Evolutionary conservation across 768 basidiomycete genomes (phyloP).

Genomic region (Baorangia bicolor): DNA sequence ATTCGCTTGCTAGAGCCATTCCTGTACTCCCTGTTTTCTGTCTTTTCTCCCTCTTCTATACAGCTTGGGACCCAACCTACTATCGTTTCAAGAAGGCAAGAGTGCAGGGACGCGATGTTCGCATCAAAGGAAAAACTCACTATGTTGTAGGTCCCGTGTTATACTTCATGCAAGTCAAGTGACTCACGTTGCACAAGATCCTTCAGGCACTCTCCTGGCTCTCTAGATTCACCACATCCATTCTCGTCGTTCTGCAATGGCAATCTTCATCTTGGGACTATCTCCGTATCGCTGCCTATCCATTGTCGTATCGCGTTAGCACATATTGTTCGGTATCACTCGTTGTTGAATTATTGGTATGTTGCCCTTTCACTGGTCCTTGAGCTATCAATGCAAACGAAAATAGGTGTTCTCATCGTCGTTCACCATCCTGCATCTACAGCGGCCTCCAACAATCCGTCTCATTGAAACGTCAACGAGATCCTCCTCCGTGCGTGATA

Average conservation of each 20-base stretch:
- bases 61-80: constrained; percentile 86
- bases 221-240: constrained; percentile 50
- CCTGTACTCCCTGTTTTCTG: constrained; percentile 51
- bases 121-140: constrained; percentile 57
- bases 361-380: constrained; percentile 22
- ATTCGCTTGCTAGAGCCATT: constrained; percentile 19
- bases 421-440: constrained; percentile 55
- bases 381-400: background rate
- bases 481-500: constrained; percentile 38
- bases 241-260: constrained; percentile 43
- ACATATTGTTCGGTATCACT: constrained; percentile 50
- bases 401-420: constrained; percentile 52
- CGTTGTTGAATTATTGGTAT: constrained; percentile 55
- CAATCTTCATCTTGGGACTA: constrained; percentile 41
- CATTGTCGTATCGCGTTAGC: constrained; percentile 36
- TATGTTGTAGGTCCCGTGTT: constrained; percentile 54
- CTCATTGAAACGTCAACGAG: constrained; percentile 57
- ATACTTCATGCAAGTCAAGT: background rate
- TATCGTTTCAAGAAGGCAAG: constrained; percentile 54
- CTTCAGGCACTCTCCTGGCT: constrained; percentile 63
- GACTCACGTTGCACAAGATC: constrained; percentile 38
- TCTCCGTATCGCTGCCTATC: constrained; percentile 36
- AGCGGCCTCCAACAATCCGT: constrained; percentile 68
- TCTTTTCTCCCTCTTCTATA: constrained; percentile 69
- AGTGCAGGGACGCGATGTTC: constrained; percentile 69